Evolutionary conservation across 306 rosid species (phyloP).

Genomic region (Lathyrus sativus): DNA sequence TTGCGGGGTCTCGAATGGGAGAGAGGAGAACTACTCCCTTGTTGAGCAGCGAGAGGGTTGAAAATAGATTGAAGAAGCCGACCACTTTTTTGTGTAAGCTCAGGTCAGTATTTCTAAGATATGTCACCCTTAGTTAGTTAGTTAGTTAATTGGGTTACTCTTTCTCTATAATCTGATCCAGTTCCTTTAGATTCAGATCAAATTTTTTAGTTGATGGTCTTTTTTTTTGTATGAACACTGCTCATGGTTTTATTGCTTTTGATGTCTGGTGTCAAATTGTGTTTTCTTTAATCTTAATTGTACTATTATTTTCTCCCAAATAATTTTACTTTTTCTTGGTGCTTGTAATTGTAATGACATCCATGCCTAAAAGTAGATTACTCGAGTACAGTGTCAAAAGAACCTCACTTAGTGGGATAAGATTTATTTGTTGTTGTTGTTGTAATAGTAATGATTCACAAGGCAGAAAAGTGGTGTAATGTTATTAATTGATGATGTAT

Average conservation of each 20-base stretch:
- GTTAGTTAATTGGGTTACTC: not conserved
- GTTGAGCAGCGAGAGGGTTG: conserved; percentile 82
- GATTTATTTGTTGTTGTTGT: not conserved
- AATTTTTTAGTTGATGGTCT: conserved; percentile 7
- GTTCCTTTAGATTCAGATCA: conserved; percentile 21
- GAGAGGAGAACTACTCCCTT: conserved; percentile 75
- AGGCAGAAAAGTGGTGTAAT: conserved; percentile 15
- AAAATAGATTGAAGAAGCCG: conserved; percentile 96
- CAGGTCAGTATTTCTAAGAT: conserved; percentile 64
- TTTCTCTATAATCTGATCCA: not conserved
- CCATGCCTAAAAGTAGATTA: no score
- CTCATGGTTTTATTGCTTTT: conserved; percentile 16
- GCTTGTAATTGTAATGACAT: conserved; percentile 4
- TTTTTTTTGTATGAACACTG: conserved; percentile 4
- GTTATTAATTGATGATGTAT: conserved; percentile 13
- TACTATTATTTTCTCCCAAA: conserved; percentile 7
- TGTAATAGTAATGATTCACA: conserved; percentile 13
- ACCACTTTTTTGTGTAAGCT: conserved; percentile 97
- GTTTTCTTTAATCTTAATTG: not conserved
- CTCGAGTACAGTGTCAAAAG: no score
- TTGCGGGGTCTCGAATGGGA: conserved; percentile 87
- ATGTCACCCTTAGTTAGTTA: not conserved
- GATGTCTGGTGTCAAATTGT: not conserved
- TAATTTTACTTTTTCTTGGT: conserved; percentile 2
- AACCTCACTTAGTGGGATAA: no score